Evolutionary conservation across 345 rosid species (phyloP).

Genomic region (Linum tenue): DNA sequence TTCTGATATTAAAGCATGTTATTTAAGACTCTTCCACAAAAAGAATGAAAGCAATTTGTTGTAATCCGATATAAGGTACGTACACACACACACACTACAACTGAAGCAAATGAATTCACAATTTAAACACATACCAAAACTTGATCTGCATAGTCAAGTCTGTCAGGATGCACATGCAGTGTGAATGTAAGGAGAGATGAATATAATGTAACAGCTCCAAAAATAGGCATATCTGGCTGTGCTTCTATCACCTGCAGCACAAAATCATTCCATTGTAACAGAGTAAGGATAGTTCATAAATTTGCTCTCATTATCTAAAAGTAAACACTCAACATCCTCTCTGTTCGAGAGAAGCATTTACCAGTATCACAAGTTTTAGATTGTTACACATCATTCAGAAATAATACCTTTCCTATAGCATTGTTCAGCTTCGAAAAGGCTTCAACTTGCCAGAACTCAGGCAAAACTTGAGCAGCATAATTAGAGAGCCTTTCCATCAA

Average conservation of each 20-base stretch:
- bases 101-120: neutral
- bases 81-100: neutral
- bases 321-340: neutral
- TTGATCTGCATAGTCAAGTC: slow-evolving; percentile 98
- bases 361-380: neutral
- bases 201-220: slow-evolving; percentile 90
- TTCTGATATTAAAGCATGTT: too few relatives aligned
- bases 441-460: slow-evolving; percentile 96
- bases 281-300: neutral
- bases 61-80: neutral
- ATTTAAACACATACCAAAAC: slow-evolving; percentile 59
- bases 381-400: neutral
- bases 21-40: too few relatives aligned
- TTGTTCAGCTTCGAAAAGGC: slow-evolving; percentile 93
- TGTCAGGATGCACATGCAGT: slow-evolving; percentile 97
- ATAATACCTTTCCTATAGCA: slow-evolving; percentile 88
- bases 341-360: neutral
- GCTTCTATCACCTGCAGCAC: slow-evolving; percentile 85
- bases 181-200: slow-evolving; percentile 96
- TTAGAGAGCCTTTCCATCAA: slow-evolving; percentile 97
- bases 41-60: too few relatives aligned
- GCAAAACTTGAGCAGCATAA: slow-evolving; percentile 90
- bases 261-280: neutral
- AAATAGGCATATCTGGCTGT: slow-evolving; percentile 81
- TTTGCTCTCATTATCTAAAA: neutral